A percentile compares a stretch with the other conserved stretches of the same genome.
These are phyloP conservation scores for Colletotrichum euphorbiae DNA, from an alignment of 2,329 filamentous ascomycete genomes.

Conservation along the genomic window DNA sequence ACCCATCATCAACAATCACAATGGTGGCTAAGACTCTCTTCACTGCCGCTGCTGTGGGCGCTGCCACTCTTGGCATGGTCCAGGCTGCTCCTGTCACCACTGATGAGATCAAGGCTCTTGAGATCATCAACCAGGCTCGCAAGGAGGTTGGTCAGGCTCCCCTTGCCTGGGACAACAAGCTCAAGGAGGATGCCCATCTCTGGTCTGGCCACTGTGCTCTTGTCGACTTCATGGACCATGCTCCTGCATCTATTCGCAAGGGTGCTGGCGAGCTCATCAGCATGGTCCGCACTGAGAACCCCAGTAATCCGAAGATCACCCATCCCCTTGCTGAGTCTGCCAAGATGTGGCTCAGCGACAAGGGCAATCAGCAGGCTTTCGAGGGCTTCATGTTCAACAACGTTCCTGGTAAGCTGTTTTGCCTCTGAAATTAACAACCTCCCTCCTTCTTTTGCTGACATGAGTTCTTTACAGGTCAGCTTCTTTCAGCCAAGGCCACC, in stretches of 20 bases:
- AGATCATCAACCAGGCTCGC: slow-evolving; percentile 3
- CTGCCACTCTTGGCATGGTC: slow-evolving; percentile 1
- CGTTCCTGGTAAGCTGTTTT: not conserved
- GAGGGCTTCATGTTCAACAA: not conserved
- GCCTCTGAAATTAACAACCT: too few species aligned
- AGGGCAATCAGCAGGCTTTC: not conserved
- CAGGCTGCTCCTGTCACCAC: not conserved
- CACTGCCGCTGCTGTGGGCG: not conserved
- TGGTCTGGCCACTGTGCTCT: not conserved
- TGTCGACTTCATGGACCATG: not conserved
- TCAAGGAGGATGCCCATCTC: slow-evolving; percentile 2
- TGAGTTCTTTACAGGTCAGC: slow-evolving; percentile 1
- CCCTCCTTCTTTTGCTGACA: not conserved
- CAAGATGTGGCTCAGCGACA: slow-evolving; percentile 14
- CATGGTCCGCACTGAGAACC: not conserved
- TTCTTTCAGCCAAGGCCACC: slow-evolving; percentile 13
- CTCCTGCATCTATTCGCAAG: slow-evolving; percentile 16
- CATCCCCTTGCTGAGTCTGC: not conserved
- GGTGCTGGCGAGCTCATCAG: slow-evolving; percentile 18
- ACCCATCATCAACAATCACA: not conserved
- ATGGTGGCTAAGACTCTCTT: slow-evolving; percentile 10
- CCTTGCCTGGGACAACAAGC: not conserved
- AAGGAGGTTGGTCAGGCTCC: not conserved
- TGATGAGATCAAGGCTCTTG: slow-evolving; percentile 4
- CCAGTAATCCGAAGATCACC: not conserved